phyloP scores from a whole-genome alignment of 2,329 filamentous ascomycete species.

The Diaporthe helianthi region DNA sequence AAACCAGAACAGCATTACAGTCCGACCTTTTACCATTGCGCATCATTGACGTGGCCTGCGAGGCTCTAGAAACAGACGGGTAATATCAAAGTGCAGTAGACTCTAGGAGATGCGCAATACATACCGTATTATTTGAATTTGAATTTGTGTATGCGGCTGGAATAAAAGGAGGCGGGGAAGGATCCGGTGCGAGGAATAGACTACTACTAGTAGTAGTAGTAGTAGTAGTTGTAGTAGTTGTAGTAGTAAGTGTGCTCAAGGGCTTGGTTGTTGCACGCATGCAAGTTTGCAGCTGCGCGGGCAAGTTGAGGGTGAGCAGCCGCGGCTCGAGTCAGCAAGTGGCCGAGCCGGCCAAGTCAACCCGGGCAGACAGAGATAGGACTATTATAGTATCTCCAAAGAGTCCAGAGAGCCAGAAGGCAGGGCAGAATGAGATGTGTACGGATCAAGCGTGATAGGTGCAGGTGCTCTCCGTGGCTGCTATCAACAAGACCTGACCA shows the following conservation, averaged over 20 bases:
- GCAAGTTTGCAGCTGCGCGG: neutral
- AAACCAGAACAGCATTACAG: constrained; percentile 49
- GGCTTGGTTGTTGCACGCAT: constrained; percentile 7
- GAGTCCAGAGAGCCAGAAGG: constrained; percentile 8
- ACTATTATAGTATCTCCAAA: constrained; percentile 21
- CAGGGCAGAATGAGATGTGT: constrained; percentile 4
- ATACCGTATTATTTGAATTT: neutral
- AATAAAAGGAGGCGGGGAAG: neutral
- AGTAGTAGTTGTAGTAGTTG: neutral
- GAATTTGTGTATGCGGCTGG: neutral
- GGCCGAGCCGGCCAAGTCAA: constrained; percentile 13
- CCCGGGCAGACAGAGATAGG: neutral
- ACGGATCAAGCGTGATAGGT: constrained; percentile 5
- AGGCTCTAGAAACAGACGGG: neutral
- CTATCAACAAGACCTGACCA: neutral
- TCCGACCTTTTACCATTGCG: constrained; percentile 58
- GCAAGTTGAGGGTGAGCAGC: constrained; percentile 1
- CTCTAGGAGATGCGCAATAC: constrained; percentile 11
- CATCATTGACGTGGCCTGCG: constrained; percentile 50
- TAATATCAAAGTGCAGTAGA: constrained; percentile 6
- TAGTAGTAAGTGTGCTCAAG: neutral
- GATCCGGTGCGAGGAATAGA: constrained; percentile 9
- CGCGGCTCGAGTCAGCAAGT: constrained; percentile 15
- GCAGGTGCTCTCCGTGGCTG: constrained; percentile 2
- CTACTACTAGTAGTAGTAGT: neutral